Evolutionary conservation across 1,284 basidiomycete species (phyloP), one percentile per base, ranked within the genome.

Genomic region (Mycosarcoma mackinlayi): DNA sequence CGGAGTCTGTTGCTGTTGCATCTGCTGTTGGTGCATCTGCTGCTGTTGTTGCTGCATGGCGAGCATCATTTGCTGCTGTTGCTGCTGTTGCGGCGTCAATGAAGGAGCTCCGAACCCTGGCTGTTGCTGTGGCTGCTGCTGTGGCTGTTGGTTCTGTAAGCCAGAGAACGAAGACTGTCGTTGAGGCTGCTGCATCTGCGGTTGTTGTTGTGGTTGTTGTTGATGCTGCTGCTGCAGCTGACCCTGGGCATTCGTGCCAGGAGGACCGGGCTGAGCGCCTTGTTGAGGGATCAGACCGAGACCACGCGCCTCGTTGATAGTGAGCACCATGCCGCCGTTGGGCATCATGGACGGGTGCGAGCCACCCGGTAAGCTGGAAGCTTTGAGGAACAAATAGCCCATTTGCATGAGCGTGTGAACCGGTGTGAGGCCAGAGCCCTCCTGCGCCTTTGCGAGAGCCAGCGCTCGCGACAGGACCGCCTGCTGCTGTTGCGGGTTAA

Each of bases 321-420:
- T 79, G 16, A 80, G 41, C 18, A 80, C 69, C 48, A 76, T 76
- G 6, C 78, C 78, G 11, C 75, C 76, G 28, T 65, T 68, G 24
- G 57, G 51, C 59, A 69, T 69, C 61, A 61, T 66, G 11, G 69
- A 21, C 0, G 62, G 57, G 38, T 68, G 69, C 19, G 67, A 73
- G 10, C 59, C 63, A 6, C 66, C 63, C 5, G 76, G 76, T 40
- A 72, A 44, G 37, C 72, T 75, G n/a, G 70, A 62, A 10, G 67
- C 70, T 41, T 76, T 77, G 34, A 81, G 56, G 59, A 76, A 79
- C 35, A 81, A 67, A 37, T 70, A 81, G 40, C 79, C 79, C 67
- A 78, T 68, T 52, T 78, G 74, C 57, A 73, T 62, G 8, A 81
- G 55, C 16, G 76, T 72, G 30, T 77, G 73, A 5, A 75, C 65